Evolutionary conservation across 768 basidiomycete species (phyloP).

Genomic region (Trametes gibbosa): DNA sequence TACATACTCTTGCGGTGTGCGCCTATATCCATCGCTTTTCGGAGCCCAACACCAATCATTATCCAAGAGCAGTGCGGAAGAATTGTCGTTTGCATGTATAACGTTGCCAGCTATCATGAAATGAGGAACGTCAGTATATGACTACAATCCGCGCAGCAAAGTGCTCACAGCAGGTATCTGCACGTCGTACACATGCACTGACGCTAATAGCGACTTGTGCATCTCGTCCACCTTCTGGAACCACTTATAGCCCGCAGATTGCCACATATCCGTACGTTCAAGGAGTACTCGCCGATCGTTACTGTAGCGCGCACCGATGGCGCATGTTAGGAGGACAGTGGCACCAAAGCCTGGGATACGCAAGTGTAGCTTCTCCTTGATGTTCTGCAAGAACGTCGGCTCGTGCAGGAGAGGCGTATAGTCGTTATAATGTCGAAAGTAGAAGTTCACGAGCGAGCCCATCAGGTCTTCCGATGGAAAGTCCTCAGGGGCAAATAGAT

Average conservation of each 20-base stretch:
- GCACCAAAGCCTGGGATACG: constrained; percentile 51
- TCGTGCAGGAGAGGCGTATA: constrained; percentile 70
- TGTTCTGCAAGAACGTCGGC: constrained; percentile 56
- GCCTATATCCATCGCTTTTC: constrained; percentile 40
- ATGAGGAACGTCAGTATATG: neutral
- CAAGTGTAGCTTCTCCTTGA: constrained; percentile 49
- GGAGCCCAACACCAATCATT: constrained; percentile 36
- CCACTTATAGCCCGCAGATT: constrained; percentile 59
- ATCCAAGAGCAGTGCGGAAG: constrained; percentile 68
- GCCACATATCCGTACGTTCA: constrained; percentile 7
- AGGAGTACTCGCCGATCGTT: constrained; percentile 37
- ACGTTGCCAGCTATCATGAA: constrained; percentile 43
- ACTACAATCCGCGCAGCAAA: neutral
- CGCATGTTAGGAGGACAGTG: constrained; percentile 68
- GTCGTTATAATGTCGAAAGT: constrained; percentile 59
- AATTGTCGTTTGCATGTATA: constrained; percentile 55
- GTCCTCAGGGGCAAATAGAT: constrained; percentile 29
- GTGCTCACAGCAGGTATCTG: constrained; percentile 54
- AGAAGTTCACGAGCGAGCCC: constrained; percentile 52
- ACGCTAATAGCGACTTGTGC: constrained; percentile 47
- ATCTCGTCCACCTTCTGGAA: constrained; percentile 54
- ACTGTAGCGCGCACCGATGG: constrained; percentile 55
- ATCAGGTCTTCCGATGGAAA: constrained; percentile 56
- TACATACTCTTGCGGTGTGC: constrained; percentile 43
- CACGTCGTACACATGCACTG: constrained; percentile 58